phyloP scores from a whole-genome alignment of 2,329 filamentous ascomycete genomes.

The Pseudocercospora musae region DNA sequence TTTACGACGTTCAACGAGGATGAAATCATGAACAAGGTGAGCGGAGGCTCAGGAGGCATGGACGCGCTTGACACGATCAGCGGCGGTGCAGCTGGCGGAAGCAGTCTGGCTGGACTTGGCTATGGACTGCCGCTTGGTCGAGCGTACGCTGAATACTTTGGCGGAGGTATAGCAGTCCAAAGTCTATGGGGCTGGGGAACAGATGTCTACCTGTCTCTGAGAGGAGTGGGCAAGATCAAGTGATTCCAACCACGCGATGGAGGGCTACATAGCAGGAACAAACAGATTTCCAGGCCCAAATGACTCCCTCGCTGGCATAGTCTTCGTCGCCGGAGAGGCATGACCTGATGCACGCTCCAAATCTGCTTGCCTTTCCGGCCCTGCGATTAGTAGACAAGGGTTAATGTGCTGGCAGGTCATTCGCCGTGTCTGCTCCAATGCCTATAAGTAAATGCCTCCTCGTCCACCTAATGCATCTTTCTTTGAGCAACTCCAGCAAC shows the following conservation, averaged over 20 bases:
- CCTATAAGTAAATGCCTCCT: not conserved
- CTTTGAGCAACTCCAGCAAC: not conserved
- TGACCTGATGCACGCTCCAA: not conserved
- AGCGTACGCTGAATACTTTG: slow-evolving; percentile 97
- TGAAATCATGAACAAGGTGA: slow-evolving; percentile 48
- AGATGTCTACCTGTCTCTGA: slow-evolving; percentile 62
- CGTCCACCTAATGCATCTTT: not conserved
- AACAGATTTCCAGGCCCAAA: not conserved
- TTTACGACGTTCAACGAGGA: slow-evolving; percentile 90
- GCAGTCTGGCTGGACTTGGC: slow-evolving; percentile 79
- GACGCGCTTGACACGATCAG: slow-evolving; percentile 75
- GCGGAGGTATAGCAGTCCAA: slow-evolving; percentile 91
- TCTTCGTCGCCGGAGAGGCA: not conserved
- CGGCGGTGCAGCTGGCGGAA: slow-evolving; percentile 67
- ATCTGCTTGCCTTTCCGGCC: not conserved
- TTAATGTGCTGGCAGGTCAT: not conserved
- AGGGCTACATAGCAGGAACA: not conserved
- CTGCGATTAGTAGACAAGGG: not conserved
- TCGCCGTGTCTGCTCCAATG: not conserved
- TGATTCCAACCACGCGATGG: not conserved
- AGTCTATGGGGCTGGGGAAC: slow-evolving; percentile 91
- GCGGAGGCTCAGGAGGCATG: slow-evolving; percentile 44
- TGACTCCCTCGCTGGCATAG: not conserved
- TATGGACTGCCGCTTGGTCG: slow-evolving; percentile 88
- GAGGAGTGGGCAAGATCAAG: slow-evolving; percentile 54